Base-by-base conservation (phyloP, 345 rosid genomes). In the Cardamine occulta region DNA sequence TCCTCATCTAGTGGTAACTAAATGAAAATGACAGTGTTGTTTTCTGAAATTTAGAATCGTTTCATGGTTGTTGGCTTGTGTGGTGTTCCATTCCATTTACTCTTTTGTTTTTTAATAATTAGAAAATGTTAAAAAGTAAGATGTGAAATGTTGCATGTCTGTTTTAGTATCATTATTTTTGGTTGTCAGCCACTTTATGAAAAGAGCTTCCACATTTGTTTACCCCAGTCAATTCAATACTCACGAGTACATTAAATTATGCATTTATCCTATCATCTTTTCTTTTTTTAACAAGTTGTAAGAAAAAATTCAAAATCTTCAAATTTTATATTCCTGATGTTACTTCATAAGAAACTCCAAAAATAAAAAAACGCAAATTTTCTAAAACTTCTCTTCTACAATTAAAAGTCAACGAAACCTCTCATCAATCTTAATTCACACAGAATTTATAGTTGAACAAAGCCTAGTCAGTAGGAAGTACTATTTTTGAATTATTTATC, bases 351-450 rank as follows among this genome's bases (percentile, higher is more conserved):
- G 7, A 34, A 34, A 1, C 11, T 7, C 10, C 3, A n/a, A 59
- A 57, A 24, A 3, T 4, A 23, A 0, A 31, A 4, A 2, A 5
- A 52, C 42, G 17, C 44, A 28, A 9, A 73, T 19, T 4, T 40
- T 53, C 18, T 40, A 28, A 53, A 18, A 8, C 19, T 21, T 8
- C 12, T 23, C 8, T 15, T 31, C 35, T 34, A 10, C 34, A 65
- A 47, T 57, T 65, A 47, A 34, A 74, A 65, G 40, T 37, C 31
- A 74, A 35, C 66, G 57, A 74, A 74, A 57, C 21, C 8, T 17
- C 18, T 47, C 9, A 56, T 4, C 8, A 66, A 57, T n/a, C 31
- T 47, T 57, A 35, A 3, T 34, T 47, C 2, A 34, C 60, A 24
- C 6, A 48, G 2, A 56, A 56, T 56, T 56, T 11, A 21, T 34